These are phyloP conservation scores for Coniophora puteana DNA, from an alignment of 1,284 basidiomycete species.

Conservation along the genomic window DNA sequence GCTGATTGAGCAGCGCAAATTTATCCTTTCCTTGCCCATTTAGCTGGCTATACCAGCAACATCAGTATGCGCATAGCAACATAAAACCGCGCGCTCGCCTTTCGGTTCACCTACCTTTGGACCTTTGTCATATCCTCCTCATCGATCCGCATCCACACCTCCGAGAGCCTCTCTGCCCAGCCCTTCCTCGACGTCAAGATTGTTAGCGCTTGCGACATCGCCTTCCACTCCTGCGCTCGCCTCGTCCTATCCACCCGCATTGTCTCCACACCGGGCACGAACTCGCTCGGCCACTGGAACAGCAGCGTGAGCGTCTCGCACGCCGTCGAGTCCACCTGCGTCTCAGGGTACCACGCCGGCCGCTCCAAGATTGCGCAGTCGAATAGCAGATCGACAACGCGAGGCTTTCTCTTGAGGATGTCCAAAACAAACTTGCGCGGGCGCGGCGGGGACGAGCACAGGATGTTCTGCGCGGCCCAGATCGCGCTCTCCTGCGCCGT, in stretches of 20 bases:
- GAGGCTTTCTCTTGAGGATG: conserved; percentile 22
- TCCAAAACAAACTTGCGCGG: conserved; percentile 19
- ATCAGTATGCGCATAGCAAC: not conserved
- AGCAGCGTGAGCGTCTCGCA: conserved; percentile 15
- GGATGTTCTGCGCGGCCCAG: conserved; percentile 20
- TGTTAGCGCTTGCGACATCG: conserved; percentile 7
- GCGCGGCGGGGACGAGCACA: conserved; percentile 20
- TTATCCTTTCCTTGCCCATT: conserved; percentile 7
- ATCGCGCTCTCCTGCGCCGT: conserved; percentile 25
- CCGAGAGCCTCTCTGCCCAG: conserved; percentile 13
- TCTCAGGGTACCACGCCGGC: conserved; percentile 23
- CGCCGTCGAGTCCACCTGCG: conserved; percentile 14
- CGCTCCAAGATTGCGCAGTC: conserved; percentile 18
- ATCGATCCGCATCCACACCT: conserved; percentile 12
- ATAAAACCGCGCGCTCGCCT: not conserved
- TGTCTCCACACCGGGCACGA: conserved; percentile 18
- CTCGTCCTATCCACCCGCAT: conserved; percentile 3
- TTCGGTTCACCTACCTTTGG: conserved; percentile 2
- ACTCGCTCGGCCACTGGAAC: conserved; percentile 10
- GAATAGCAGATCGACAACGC: conserved; percentile 24
- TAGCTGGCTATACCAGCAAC: conserved; percentile 11
- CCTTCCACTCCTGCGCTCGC: conserved; percentile 12
- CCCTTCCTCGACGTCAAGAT: conserved; percentile 11
- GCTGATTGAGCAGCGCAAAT: conserved; percentile 12
- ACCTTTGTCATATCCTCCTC: conserved; percentile 11